Evolutionary conservation across 2,329 filamentous ascomycete genomes (phyloP).

Genomic region (Orbilia quercus): DNA sequence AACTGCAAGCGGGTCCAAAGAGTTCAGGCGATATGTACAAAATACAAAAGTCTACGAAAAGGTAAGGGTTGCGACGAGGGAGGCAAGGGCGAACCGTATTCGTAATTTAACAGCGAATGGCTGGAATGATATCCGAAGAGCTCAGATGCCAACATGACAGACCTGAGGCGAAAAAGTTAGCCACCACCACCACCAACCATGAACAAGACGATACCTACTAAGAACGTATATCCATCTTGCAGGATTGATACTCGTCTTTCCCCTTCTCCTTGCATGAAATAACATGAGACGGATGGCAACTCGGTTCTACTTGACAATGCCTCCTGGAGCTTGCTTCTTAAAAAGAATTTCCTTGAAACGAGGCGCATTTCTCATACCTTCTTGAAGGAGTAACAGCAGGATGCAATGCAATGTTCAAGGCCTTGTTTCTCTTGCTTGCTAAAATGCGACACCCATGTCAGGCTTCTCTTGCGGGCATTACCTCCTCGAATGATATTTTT

Average conservation of each 20-base stretch:
- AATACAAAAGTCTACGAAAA: background rate
- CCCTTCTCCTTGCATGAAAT: constrained; percentile 34
- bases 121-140: constrained; percentile 41
- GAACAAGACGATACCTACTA: too few species aligned
- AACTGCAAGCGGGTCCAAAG: too few species aligned
- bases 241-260: constrained; percentile 17
- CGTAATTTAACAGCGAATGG: constrained; percentile 52
- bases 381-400: constrained; percentile 23
- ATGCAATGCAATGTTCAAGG: constrained; percentile 10
- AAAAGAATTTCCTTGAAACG: constrained; percentile 33
- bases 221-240: constrained; percentile 12
- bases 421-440: constrained; percentile 5
- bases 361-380: constrained; percentile 28
- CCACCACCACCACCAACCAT: too few species aligned
- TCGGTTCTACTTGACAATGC: constrained; percentile 50
- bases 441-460: background rate
- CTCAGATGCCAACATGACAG: too few species aligned
- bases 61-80: constrained; percentile 3
- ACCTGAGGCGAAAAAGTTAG: constrained; percentile 17
- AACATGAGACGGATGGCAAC: constrained; percentile 16
- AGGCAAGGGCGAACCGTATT: constrained; percentile 53
- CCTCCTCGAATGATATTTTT: too few species aligned
- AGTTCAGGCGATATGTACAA: background rate
- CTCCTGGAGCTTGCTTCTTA: too few species aligned
- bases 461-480: constrained; percentile 13